Evolutionary conservation across 2,329 filamentous ascomycete genomes (phyloP), one percentile per base, ranked within the genome.

Genomic region (Cucurbitaria berberidis): DNA sequence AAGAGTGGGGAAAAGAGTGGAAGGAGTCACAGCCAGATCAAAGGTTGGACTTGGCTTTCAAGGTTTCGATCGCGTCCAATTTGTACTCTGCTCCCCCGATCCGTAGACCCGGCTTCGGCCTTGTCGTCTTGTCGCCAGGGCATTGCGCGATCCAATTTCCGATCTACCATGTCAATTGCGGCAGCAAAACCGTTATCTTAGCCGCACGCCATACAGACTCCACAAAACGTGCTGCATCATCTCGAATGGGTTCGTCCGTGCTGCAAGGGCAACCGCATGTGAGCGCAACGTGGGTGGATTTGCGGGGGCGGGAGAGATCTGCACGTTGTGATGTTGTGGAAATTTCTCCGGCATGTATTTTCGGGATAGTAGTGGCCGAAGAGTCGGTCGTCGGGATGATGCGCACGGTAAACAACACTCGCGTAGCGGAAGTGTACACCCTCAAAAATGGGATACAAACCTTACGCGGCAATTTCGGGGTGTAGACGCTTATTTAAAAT

Each of bases 91-190:
- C 35, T 39, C 48, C 27, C 30, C 36, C 10, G 13, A 41, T 15
- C 52, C 50, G 7, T 21, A 18, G 39, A 48, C 43, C 48, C 43
- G 42, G 47, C 49, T 55, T 60, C 48, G 43, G 42, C 30, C 19
- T 53, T 43, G 38, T 50, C 50, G 9, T 16, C 8, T 50, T 51
- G 9, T 16, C 8, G 44, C 19, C 40, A 42, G 15, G 19, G 30
- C 35, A 57, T 55, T 38, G 52, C 56, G 56, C 52, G 36, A 57
- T 58, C 16, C 26, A 60, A 60, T 58, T 36, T 51, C 58, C 58
- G 54, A 42, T 22, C 42, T 40, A 41, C 53, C 55, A 59, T 49
- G 39, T 57, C 55, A 11, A 55, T 63, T 63, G 21, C 24, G 50
- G 62, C 24, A 63, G 51, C 6, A 41, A 24, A 41, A 4, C 53